A percentile compares a stretch with the other conserved stretches of the same genome.
These are phyloP conservation scores for Aspergillus chevalieri DNA, from an alignment of 2,329 filamentous ascomycete genomes.

Conservation along the genomic window DNA sequence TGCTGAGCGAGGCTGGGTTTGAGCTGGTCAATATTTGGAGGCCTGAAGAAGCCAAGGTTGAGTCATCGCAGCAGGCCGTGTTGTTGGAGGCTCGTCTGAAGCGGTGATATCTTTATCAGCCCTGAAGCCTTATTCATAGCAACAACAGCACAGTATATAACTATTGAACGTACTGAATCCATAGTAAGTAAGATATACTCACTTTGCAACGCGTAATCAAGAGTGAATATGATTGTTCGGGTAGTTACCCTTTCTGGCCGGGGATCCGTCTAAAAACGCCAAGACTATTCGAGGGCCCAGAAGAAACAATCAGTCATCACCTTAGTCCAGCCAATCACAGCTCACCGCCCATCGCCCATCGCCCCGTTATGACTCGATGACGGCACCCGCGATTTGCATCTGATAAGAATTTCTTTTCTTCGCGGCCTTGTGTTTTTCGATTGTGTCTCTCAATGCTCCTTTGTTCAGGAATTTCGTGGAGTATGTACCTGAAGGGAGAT, in stretches of 20 bases:
- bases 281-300: too few relatives aligned
- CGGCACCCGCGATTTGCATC: background rate
- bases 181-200: too few relatives aligned
- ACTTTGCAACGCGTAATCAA: too few relatives aligned
- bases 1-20: constrained; percentile 13
- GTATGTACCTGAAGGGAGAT: background rate
- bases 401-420: background rate
- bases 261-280: too few relatives aligned
- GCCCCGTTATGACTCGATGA: background rate
- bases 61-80: too few relatives aligned
- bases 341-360: background rate
- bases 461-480: background rate
- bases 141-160: too few relatives aligned
- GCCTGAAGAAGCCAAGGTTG: background rate
- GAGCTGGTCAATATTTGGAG: background rate
- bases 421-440: background rate
- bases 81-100: too few relatives aligned
- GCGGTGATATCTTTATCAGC: too few relatives aligned
- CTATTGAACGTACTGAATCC: too few relatives aligned
- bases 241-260: too few relatives aligned
- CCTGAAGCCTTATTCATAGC: too few relatives aligned
- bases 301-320: background rate
- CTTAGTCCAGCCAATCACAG: background rate
- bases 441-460: background rate
- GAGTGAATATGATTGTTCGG: too few relatives aligned